phyloP scores from a whole-genome alignment of 352 stramenopile species.

The Pythium insidiosum region DNA sequence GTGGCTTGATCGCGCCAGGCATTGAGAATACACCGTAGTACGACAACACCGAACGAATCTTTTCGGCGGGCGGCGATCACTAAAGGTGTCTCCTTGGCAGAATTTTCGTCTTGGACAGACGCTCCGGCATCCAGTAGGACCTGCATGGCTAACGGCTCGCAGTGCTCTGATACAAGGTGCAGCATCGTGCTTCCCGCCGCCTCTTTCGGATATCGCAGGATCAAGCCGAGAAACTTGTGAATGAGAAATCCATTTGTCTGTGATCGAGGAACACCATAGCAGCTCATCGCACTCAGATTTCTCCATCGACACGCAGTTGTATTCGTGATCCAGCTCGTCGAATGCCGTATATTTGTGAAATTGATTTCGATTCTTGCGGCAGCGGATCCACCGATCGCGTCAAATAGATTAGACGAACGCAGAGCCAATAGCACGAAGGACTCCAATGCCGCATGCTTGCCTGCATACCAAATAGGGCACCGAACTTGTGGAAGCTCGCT shows the following conservation, averaged over 20 bases:
- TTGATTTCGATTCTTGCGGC: neutral
- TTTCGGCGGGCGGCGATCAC: slow-evolving; percentile 29
- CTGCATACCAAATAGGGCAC: slow-evolving; percentile 44
- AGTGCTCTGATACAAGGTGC: slow-evolving; percentile 26
- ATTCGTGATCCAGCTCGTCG: slow-evolving; percentile 14
- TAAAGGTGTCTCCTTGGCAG: slow-evolving; percentile 19
- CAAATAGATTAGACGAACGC: slow-evolving; percentile 15
- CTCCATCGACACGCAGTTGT: slow-evolving; percentile 37
- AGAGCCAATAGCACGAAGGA: slow-evolving; percentile 35
- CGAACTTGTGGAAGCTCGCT: slow-evolving; percentile 14
- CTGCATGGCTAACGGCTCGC: slow-evolving; percentile 28
- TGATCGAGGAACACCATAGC: slow-evolving; percentile 22
- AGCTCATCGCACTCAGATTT: slow-evolving; percentile 44
- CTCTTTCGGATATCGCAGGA: slow-evolving; percentile 12
- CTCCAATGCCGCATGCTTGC: slow-evolving; percentile 26
- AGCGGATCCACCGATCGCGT: slow-evolving; percentile 3
- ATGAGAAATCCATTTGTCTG: slow-evolving; percentile 30
- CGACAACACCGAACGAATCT: slow-evolving; percentile 21
- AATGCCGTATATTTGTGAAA: slow-evolving; percentile 17
- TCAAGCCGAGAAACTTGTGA: slow-evolving; percentile 44
- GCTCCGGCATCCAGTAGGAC: slow-evolving; percentile 30
- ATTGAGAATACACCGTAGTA: slow-evolving; percentile 25
- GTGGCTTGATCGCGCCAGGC: no score
- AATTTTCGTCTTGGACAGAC: slow-evolving; percentile 20
- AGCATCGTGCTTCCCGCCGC: slow-evolving; percentile 24